Conservation (phyloP, 108 stramenopile species). For the Asterionellopsis glacialis region DNA sequence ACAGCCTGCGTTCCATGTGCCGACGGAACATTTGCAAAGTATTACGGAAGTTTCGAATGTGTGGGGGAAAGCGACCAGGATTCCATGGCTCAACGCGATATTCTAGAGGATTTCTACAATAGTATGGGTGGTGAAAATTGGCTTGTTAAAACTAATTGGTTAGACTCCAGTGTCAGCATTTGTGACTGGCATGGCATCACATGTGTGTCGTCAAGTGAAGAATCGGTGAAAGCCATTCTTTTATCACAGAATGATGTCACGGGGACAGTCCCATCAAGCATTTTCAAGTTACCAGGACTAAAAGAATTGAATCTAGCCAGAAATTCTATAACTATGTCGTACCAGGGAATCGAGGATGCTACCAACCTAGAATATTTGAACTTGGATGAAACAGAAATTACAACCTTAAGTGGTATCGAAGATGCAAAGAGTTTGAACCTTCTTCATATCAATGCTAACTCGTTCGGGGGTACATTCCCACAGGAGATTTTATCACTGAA, state of each 20-base stretch:
- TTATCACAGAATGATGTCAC: conserved; percentile 48
- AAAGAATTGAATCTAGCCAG: conserved; percentile 29
- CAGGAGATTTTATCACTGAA: conserved; percentile 32
- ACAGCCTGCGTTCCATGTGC: conserved; percentile 38
- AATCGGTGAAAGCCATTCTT: conserved; percentile 28
- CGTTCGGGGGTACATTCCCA: conserved; percentile 35
- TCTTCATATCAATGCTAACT: conserved; percentile 58
- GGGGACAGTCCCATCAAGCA: conserved; percentile 44
- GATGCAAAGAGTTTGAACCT: conserved; percentile 43
- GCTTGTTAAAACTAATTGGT: conserved; percentile 30
- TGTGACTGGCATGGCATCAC: conserved; percentile 47
- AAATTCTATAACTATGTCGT: conserved; percentile 58
- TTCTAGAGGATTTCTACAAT: conserved; percentile 39
- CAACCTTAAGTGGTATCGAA: conserved; percentile 32
- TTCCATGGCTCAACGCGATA: conserved; percentile 42
- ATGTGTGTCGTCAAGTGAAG: conserved; percentile 17
- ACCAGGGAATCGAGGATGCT: conserved; percentile 52
- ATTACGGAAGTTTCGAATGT: conserved; percentile 52
- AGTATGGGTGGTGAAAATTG: conserved; percentile 28
- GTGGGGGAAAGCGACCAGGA: conserved; percentile 3
- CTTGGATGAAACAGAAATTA: conserved; percentile 27
- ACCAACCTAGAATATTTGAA: conserved; percentile 26
- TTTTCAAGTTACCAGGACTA: conserved; percentile 26
- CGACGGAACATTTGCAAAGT: conserved; percentile 28
- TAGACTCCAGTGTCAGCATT: conserved; percentile 22